Evolutionary conservation across 2,329 filamentous ascomycete genomes (phyloP).

Genomic region (Thielaviopsis populi): DNA sequence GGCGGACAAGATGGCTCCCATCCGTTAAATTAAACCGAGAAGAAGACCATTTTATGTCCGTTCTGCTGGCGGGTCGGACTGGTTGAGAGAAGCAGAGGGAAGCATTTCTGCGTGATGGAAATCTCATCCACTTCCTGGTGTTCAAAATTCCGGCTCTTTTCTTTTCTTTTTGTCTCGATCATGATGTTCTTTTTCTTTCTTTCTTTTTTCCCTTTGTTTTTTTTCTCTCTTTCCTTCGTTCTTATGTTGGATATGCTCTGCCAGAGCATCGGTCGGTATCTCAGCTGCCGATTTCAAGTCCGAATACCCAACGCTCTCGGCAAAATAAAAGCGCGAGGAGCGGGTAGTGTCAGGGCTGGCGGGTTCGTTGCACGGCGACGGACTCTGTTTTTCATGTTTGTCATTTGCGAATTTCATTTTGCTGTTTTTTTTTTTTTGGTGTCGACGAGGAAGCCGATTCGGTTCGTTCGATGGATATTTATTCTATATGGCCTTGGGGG

Average conservation of each 20-base stretch:
- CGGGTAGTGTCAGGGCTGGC: constrained; percentile 3
- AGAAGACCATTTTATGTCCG: neutral
- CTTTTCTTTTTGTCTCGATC: neutral
- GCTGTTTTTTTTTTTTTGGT: neutral
- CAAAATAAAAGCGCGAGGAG: neutral
- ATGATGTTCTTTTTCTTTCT: neutral
- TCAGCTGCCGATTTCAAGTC: constrained; percentile 4
- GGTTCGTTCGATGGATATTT: neutral
- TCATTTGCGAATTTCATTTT: neutral
- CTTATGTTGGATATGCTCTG: constrained; percentile 6
- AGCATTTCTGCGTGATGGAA: neutral
- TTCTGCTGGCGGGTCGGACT: neutral
- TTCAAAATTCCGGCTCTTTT: neutral
- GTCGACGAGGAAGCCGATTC: neutral
- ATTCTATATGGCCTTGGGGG: neutral
- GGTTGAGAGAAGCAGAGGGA: neutral
- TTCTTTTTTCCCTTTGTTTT: neutral
- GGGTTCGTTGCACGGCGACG: neutral
- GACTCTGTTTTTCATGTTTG: constrained; percentile 1
- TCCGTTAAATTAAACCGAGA: constrained; percentile 4
- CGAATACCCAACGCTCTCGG: neutral
- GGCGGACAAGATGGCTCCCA: constrained; percentile 16
- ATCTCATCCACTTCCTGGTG: neutral
- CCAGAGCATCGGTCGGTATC: constrained; percentile 4
- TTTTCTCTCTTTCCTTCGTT: neutral